Percentiles rank a stretch among this genome's conserved stretches.
Conservation (phyloP, 163 green algal species). For the Chlamydomonas reinhardtii region DNA sequence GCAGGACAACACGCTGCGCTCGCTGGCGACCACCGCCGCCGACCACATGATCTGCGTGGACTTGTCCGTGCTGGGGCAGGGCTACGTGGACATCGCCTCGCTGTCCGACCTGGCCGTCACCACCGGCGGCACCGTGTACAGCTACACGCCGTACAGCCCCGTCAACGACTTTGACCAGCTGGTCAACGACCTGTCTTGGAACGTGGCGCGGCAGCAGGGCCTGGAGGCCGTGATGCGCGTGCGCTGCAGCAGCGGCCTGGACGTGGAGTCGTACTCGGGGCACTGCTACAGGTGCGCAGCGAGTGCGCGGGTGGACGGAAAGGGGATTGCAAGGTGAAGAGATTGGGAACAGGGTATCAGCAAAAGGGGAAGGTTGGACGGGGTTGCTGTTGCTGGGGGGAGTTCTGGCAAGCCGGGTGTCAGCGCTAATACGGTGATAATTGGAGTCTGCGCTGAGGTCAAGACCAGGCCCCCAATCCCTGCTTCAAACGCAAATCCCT, state of each 20-base stretch:
- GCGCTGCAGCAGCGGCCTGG: slow-evolving; percentile 65
- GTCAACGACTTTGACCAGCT: slow-evolving; percentile 72
- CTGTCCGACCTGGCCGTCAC: slow-evolving; percentile 60
- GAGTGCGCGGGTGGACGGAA: too few species aligned
- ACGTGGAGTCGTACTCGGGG: slow-evolving; percentile 64
- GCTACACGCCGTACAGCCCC: slow-evolving; percentile 71
- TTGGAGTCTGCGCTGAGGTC: too few species aligned
- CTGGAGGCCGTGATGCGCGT: slow-evolving; percentile 78
- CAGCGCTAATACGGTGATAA: too few species aligned
- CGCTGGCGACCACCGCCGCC: slow-evolving; percentile 73
- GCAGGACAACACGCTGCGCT: slow-evolving; percentile 73
- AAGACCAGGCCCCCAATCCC: too few species aligned
- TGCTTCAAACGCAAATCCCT: too few species aligned
- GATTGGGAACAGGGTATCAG: too few species aligned
- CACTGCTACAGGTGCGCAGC: slow-evolving; percentile 52
- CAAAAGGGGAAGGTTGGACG: too few species aligned
- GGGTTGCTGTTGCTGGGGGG: too few species aligned
- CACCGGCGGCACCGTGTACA: slow-evolving; percentile 70
- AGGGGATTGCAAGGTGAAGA: too few species aligned
- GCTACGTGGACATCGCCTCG: slow-evolving; percentile 68
- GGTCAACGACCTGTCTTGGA: slow-evolving; percentile 80
- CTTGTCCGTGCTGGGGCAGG: slow-evolving; percentile 83
- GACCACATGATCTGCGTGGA: slow-evolving; percentile 87
- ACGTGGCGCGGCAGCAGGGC: slow-evolving; percentile 69
- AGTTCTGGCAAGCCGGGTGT: too few species aligned